phyloP scores from a whole-genome alignment of 352 stramenopile genomes.

The Halophytophthora batemanensis region DNA sequence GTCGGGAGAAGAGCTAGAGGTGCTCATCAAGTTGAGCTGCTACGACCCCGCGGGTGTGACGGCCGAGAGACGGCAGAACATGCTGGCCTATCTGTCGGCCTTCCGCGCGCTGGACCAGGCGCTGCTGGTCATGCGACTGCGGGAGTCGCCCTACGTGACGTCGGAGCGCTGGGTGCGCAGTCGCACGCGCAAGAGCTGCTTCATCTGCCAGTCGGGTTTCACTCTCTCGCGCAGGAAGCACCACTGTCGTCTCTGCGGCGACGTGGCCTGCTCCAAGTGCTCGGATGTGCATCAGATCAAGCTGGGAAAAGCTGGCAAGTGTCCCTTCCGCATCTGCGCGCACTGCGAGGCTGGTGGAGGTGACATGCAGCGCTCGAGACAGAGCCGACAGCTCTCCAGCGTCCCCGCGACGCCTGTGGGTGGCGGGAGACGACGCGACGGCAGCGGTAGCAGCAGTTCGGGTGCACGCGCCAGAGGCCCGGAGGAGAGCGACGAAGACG shows the following conservation, averaged over 20 bases:
- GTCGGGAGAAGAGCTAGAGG: constrained; percentile 46
- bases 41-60: constrained; percentile 51
- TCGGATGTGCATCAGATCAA: constrained; percentile 60
- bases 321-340: constrained; percentile 60
- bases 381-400: too few relatives aligned
- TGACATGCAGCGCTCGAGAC: too few relatives aligned
- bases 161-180: constrained; percentile 57
- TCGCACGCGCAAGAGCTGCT: constrained; percentile 47
- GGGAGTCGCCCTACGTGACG: constrained; percentile 53
- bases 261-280: constrained; percentile 73
- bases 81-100: constrained; percentile 45
- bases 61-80: constrained; percentile 33
- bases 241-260: constrained; percentile 71
- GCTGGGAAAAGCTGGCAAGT: constrained; percentile 48
- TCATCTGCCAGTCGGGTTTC: constrained; percentile 58
- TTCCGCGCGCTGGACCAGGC: constrained; percentile 49
- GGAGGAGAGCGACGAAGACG: constrained; percentile 25
- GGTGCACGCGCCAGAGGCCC: constrained; percentile 13
- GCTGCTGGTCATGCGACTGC: constrained; percentile 59
- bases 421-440: too few relatives aligned
- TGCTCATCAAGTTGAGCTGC: constrained; percentile 64
- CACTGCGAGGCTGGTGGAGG: constrained; percentile 33
- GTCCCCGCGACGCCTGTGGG: too few relatives aligned
- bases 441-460: constrained; percentile 15
- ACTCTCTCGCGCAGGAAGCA: constrained; percentile 55